These are phyloP conservation scores for Astragalus membranaceus DNA, from an alignment of 306 rosid genomes.

Conservation along the genomic window DNA sequence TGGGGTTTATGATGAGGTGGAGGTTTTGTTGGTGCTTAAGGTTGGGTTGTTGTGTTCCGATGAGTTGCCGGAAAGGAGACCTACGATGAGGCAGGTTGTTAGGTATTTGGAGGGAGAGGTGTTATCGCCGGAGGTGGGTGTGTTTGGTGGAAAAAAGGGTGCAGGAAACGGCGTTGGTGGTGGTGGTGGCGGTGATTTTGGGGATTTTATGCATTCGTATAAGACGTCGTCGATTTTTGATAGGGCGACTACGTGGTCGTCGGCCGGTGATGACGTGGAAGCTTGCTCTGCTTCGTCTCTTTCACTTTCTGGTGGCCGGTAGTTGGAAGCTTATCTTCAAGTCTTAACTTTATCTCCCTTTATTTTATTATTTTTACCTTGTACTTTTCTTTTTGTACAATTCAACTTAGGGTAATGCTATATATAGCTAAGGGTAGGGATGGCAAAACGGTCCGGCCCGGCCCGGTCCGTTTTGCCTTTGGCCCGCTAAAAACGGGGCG, in stretches of 20 bases:
- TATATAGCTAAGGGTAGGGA: too few species aligned
- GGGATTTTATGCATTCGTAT: slow-evolving; percentile 28
- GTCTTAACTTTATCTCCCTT: too few species aligned
- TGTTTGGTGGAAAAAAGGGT: neutral
- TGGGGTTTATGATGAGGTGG: slow-evolving; percentile 31
- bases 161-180: slow-evolving; percentile 5
- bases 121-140: slow-evolving; percentile 20
- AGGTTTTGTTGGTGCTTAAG: slow-evolving; percentile 41
- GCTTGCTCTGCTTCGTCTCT: slow-evolving; percentile 21
- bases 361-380: too few species aligned
- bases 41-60: slow-evolving; percentile 50
- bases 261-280: slow-evolving; percentile 33
- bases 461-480: too few species aligned
- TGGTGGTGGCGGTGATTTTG: neutral
- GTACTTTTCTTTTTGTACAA: neutral
- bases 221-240: slow-evolving; percentile 20
- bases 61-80: slow-evolving; percentile 32
- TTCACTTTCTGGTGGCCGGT: slow-evolving; percentile 13
- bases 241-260: slow-evolving; percentile 23
- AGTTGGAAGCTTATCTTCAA: neutral
- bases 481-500: too few species aligned
- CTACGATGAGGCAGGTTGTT: slow-evolving; percentile 39
- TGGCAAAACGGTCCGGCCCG: too few species aligned
- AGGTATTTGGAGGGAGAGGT: slow-evolving; percentile 46
- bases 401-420: too few species aligned